phyloP scores from a whole-genome alignment of 805 yeast species.

The Starmerella bombicola region DNA sequence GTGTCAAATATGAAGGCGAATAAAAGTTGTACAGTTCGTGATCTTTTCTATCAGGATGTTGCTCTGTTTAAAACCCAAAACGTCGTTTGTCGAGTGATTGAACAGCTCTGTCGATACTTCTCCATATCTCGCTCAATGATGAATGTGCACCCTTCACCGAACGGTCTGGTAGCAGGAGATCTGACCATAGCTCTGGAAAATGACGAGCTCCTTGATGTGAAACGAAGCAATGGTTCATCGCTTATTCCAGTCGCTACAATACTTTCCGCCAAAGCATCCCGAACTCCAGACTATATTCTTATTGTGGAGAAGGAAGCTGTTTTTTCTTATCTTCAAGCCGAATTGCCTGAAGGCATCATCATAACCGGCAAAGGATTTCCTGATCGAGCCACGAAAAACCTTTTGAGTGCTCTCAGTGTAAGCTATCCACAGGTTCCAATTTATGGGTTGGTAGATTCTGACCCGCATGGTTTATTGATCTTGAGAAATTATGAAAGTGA shows the following conservation, averaged over 20 bases:
- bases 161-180: slow-evolving; percentile 41
- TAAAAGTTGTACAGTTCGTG: slow-evolving; percentile 36
- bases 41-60: slow-evolving; percentile 48
- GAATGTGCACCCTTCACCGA: slow-evolving; percentile 42
- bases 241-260: slow-evolving; percentile 31
- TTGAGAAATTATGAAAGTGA: slow-evolving; percentile 30
- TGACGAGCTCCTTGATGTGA: slow-evolving; percentile 13
- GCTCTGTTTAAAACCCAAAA: slow-evolving; percentile 37
- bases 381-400: slow-evolving; percentile 40
- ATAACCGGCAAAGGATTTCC: slow-evolving; percentile 61
- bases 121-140: slow-evolving; percentile 31
- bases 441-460: slow-evolving; percentile 47
- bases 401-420: slow-evolving; percentile 29
- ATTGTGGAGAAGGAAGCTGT: slow-evolving; percentile 43
- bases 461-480: slow-evolving; percentile 50
- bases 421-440: slow-evolving; percentile 31
- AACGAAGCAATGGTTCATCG: slow-evolving; percentile 20
- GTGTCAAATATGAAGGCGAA: slow-evolving; percentile 14
- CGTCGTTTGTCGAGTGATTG: slow-evolving; percentile 33
- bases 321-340: slow-evolving; percentile 28
- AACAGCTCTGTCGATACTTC: slow-evolving; percentile 32
- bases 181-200: slow-evolving; percentile 20
- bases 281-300: slow-evolving; percentile 28
- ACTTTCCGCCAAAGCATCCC: slow-evolving; percentile 18
- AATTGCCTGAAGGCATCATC: slow-evolving; percentile 25